Percentiles rank a stretch among this genome's conserved stretches.
phyloP scores from a whole-genome alignment of 2,329 filamentous ascomycete species.

The Aspergillus clavatus region DNA sequence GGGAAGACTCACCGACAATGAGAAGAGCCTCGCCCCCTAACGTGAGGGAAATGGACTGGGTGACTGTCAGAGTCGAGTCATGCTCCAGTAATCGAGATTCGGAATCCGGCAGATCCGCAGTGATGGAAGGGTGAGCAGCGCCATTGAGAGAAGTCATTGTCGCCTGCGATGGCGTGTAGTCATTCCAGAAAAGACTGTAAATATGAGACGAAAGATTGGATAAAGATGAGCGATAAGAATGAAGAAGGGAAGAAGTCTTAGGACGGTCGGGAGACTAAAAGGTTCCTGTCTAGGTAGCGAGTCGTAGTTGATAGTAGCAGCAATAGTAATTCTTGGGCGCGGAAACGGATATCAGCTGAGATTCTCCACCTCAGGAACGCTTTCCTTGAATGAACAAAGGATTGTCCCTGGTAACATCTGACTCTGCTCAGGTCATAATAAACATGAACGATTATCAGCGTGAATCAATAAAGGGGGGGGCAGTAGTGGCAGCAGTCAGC shows the following conservation, averaged over 20 bases:
- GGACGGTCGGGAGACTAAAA: no score
- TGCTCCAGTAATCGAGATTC: constrained; percentile 30
- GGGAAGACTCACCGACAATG: constrained; percentile 47
- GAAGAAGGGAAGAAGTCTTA: background rate
- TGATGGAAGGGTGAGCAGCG: constrained; percentile 20
- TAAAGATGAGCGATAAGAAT: constrained; percentile 3
- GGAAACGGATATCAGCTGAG: no score
- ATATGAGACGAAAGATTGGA: constrained; percentile 7
- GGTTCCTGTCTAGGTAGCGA: no score
- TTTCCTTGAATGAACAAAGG: background rate
- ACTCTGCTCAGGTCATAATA: no score
- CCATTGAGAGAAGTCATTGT: constrained; percentile 21
- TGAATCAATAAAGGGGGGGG: no score
- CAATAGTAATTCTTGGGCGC: background rate
- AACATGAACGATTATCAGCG: no score
- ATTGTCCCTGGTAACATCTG: background rate
- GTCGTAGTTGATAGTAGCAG: no score
- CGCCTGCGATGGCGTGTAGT: constrained; percentile 2
- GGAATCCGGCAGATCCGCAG: constrained; percentile 26
- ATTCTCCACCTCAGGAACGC: background rate
- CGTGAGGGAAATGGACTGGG: constrained; percentile 56
- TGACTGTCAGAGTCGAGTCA: constrained; percentile 50
- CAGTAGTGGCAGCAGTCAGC: no score
- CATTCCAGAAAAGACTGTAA: constrained; percentile 10
- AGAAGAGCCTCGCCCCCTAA: constrained; percentile 57